Evolutionary conservation across 2,329 filamentous ascomycete genomes (phyloP).

Genomic region (Arachnopeziza araneosa): DNA sequence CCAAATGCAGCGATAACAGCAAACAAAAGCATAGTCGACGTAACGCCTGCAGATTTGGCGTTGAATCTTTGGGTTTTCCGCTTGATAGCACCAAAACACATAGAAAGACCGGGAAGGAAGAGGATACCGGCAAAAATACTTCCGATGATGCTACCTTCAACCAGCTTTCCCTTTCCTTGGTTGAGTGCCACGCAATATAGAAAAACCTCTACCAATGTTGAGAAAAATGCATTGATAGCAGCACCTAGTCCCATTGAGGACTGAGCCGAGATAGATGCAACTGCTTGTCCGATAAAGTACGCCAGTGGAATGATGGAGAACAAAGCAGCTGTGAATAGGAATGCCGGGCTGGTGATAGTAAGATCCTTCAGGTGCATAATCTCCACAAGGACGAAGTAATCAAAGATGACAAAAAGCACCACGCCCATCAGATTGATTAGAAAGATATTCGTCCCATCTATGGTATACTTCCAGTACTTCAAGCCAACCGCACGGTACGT

Average conservation of each 20-base stretch:
- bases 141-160: constrained; percentile 94
- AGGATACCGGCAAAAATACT: constrained; percentile 97
- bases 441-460: constrained; percentile 98
- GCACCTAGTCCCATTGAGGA: constrained; percentile 97
- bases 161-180: constrained; percentile 86
- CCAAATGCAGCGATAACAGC: constrained; percentile 93
- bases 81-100: constrained; percentile 98
- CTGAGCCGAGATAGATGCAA: constrained; percentile 96
- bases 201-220: constrained; percentile 94
- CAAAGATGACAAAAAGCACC: constrained; percentile 90
- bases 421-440: constrained; percentile 94
- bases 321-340: constrained; percentile 78
- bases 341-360: constrained; percentile 73
- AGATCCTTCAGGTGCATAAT: constrained; percentile 61
- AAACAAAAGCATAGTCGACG: constrained; percentile 95
- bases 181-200: constrained; percentile 92
- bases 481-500: constrained; percentile 92
- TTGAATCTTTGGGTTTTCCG: constrained; percentile 98
- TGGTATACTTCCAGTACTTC: constrained; percentile 99
- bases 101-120: constrained; percentile 89
- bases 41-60: constrained; percentile 90
- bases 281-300: constrained; percentile 97
- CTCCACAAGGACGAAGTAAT: constrained; percentile 75
- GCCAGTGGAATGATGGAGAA: constrained; percentile 93
- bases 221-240: constrained; percentile 97